A percentile compares a stretch with the other conserved stretches of the same genome.
phyloP scores from a whole-genome alignment of 768 basidiomycete species.

The Cubamyces lactineus region DNA sequence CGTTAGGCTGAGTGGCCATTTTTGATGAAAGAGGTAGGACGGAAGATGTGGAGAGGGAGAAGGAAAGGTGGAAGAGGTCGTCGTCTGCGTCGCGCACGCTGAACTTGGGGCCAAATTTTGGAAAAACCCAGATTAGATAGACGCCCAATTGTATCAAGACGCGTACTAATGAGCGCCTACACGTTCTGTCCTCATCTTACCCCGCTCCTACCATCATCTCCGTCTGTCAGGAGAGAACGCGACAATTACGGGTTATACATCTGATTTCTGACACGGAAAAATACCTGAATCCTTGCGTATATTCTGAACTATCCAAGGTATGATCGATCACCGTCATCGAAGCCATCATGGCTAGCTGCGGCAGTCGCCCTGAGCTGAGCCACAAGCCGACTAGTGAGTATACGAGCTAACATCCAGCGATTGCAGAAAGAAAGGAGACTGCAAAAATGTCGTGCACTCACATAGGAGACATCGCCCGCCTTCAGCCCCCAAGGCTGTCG shows the following conservation, averaged over 20 bases:
- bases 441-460: conserved; percentile 51
- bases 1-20: conserved; percentile 55
- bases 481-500: conserved; percentile 61
- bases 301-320: too few relatives aligned
- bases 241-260: too few relatives aligned
- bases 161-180: conserved; percentile 11
- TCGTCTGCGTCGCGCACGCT: background rate
- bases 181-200: background rate
- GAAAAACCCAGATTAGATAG: conserved; percentile 15
- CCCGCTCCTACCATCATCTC: background rate
- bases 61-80: background rate
- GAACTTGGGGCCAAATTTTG: conserved; percentile 8
- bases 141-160: conserved; percentile 3
- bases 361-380: too few relatives aligned
- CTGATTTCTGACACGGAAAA: too few relatives aligned
- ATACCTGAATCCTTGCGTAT: too few relatives aligned
- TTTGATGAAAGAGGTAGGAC: conserved; percentile 6
- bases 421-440: background rate
- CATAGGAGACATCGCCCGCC: conserved; percentile 47
- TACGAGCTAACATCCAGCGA: too few relatives aligned
- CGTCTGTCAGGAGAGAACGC: background rate
- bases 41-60: conserved; percentile 3
- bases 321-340: too few relatives aligned
- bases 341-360: too few relatives aligned
- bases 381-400: too few relatives aligned